These are phyloP conservation scores for Hypoxylon sp. DNA, from an alignment of 2,329 filamentous ascomycete genomes.

Conservation along the genomic window DNA sequence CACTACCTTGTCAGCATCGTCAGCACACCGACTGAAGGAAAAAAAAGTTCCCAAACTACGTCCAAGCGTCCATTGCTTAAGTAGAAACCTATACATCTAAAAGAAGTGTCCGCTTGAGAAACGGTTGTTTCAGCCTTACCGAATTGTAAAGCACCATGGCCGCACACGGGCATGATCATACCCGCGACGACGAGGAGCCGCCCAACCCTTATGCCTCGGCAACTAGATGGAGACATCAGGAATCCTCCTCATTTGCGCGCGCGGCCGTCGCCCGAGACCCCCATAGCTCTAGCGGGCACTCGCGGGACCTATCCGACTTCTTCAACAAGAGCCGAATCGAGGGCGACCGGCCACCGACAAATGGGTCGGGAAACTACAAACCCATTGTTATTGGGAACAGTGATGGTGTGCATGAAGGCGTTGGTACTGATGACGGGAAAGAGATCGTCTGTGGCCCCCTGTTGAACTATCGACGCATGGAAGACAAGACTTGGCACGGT, in stretches of 20 bases:
- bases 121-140: neutral
- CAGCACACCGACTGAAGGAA: conserved; percentile 29
- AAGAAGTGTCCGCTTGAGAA: conserved; percentile 2
- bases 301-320: conserved; percentile 69
- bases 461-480: conserved; percentile 83
- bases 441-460: conserved; percentile 81
- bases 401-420: conserved; percentile 49
- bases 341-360: conserved; percentile 53
- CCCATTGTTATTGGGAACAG: conserved; percentile 65
- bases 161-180: conserved; percentile 44
- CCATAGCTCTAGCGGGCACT: conserved; percentile 58
- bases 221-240: conserved; percentile 75
- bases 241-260: conserved; percentile 70
- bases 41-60: neutral
- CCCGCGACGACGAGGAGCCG: conserved; percentile 54
- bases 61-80: conserved; percentile 5
- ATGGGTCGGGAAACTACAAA: conserved; percentile 58
- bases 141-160: conserved; percentile 45
- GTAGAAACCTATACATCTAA: conserved; percentile 6
- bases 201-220: conserved; percentile 70
- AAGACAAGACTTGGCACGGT: conserved; percentile 80
- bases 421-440: conserved; percentile 60
- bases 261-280: conserved; percentile 62
- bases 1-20: conserved; percentile 28
- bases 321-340: conserved; percentile 69